A percentile compares a stretch with the other conserved stretches of the same genome.
These are phyloP conservation scores for Leishmania lainsoni DNA, from an alignment of 208 protist species.

Conservation along the genomic window DNA sequence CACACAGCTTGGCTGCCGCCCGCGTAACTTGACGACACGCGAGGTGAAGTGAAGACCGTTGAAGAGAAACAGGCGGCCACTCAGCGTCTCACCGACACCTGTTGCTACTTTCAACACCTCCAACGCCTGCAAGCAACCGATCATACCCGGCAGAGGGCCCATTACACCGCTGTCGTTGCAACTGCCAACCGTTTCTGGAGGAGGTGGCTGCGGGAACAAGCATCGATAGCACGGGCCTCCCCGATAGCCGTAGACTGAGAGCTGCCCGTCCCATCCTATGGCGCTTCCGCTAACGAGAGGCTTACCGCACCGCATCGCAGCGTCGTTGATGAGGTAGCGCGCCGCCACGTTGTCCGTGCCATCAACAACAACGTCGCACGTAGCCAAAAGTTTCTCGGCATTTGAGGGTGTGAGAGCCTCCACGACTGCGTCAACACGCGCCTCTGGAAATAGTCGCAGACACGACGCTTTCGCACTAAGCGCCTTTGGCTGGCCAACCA, in stretches of 20 bases:
- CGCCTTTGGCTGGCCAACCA: slow-evolving; percentile 79
- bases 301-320: slow-evolving; percentile 78
- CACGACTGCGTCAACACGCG: slow-evolving; percentile 39
- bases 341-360: slow-evolving; percentile 93
- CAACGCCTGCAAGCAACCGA: slow-evolving; percentile 94
- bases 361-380: slow-evolving; percentile 92
- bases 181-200: slow-evolving; percentile 75
- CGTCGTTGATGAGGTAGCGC: slow-evolving; percentile 95
- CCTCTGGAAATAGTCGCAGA: slow-evolving; percentile 63
- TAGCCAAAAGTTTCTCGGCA: slow-evolving; percentile 64
- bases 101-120: slow-evolving; percentile 91
- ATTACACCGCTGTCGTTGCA: slow-evolving; percentile 94
- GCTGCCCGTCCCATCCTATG: slow-evolving; percentile 95
- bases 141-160: slow-evolving; percentile 92
- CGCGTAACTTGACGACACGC: slow-evolving; percentile 75
- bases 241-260: slow-evolving; percentile 87
- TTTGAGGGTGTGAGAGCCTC: slow-evolving; percentile 65
- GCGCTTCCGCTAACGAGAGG: slow-evolving; percentile 95
- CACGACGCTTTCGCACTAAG: slow-evolving; percentile 76
- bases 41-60: slow-evolving; percentile 72
- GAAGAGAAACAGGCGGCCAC: slow-evolving; percentile 86
- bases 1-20: slow-evolving; percentile 49
- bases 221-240: slow-evolving; percentile 94
- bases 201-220: slow-evolving; percentile 90
- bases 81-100: slow-evolving; percentile 63